Base-by-base conservation (phyloP, 768 basidiomycete genomes). In the Podaxis pistillaris region DNA sequence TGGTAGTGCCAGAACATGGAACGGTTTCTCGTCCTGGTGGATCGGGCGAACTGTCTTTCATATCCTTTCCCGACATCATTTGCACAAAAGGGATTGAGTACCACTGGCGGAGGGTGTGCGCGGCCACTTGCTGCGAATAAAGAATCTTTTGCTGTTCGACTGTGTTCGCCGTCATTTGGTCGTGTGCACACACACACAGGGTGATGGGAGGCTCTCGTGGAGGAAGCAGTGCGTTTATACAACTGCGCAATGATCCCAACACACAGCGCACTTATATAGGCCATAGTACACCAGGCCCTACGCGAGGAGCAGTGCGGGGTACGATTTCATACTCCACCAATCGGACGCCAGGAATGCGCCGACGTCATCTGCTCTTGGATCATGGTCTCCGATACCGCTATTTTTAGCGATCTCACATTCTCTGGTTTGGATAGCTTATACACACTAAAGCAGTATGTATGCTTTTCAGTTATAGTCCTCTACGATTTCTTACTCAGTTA, bases 101-200 rank as follows among this genome's bases (percentile, higher is more conserved):
- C 73, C 76, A 78, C 63, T 81, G 81, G 57, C 74, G 74, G 8
- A 74, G 69, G 1, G 81, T 83, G 65, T 81, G 70, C 3, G 70
- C 78, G 6, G 76, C 77, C 9, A 83, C 69, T 58, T 80, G 74
- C 26, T 71, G 72, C 2, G 80, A 76, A 59, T 83, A 81, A 24
- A 70, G 66, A 15, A 69, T 69, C 62, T 75, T 78, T 66, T 74
- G 68, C 57, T 80, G 76, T 64, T 80, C 76, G 36, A 75, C 4
- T 17, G 75, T 74, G 40, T 72, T 68, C n/a, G 72, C 69, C 9
- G 64, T 55, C 64, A 63, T 67, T 15, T 55, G 17, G 46, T 57
- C 15, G 9, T 64, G 66, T 63, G 67, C 33, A 54, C 4, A 37
- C 24, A 19, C n/a, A 6, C 37, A 46, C 24, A 33, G n/a, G 53